These are phyloP conservation scores for Debaryomyces robertsiae DNA, from an alignment of 1,139 yeast species.

Conservation along the genomic window DNA sequence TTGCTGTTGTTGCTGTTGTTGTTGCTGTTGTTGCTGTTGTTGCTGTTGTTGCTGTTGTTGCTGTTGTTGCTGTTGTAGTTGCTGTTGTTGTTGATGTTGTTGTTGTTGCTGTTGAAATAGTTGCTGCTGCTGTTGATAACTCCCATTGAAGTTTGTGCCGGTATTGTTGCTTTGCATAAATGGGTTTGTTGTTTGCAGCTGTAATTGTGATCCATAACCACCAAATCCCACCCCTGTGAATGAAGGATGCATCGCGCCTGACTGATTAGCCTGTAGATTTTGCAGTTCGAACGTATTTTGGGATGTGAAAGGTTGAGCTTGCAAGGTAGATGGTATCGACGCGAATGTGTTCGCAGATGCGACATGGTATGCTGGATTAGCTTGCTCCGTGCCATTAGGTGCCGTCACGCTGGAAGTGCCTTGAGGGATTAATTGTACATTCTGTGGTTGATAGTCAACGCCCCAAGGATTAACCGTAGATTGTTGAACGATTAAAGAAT, in stretches of 20 bases:
- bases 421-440: conserved; percentile 5
- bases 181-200: conserved; percentile 31
- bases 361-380: not conserved
- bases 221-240: conserved; percentile 64
- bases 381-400: conserved; percentile 11
- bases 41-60: conserved; percentile 15
- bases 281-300: conserved; percentile 6
- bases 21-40: conserved; percentile 21
- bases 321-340: conserved; percentile 17
- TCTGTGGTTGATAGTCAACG: conserved; percentile 16
- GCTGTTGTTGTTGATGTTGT: conserved; percentile 23
- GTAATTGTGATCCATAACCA: conserved; percentile 43
- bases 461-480: conserved; percentile 52
- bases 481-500: conserved; percentile 43
- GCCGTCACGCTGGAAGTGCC: not conserved
- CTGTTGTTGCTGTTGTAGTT: conserved; percentile 20
- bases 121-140: conserved; percentile 16
- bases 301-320: conserved; percentile 14
- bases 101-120: conserved; percentile 18
- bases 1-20: conserved; percentile 20
- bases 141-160: conserved; percentile 8
- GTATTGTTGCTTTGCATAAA: conserved; percentile 21
- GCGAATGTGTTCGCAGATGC: conserved; percentile 6
- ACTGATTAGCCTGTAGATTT: conserved; percentile 12
- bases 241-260: conserved; percentile 24